Base-by-base conservation (phyloP, 257 asterid genomes). In the Ajuga chamaepitys region DNA sequence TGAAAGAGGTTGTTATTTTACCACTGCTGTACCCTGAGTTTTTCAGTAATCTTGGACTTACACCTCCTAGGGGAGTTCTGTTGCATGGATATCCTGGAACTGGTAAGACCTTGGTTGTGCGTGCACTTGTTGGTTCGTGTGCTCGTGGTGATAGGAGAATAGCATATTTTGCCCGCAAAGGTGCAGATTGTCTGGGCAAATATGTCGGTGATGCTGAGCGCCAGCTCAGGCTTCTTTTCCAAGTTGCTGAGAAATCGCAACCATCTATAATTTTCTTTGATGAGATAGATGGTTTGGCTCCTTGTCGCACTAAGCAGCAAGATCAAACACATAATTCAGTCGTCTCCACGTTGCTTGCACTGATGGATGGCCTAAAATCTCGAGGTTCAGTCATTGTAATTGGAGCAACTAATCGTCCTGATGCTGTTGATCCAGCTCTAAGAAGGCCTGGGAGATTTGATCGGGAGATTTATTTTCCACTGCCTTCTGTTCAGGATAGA, bases 191-290 rank as follows among this genome's bases (percentile, higher is more conserved):
- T 79, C 91, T 94, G 55, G 99, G 99, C 10, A 94, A 94, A 75
- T 94, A 94, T 80, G 99, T 94, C 46, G 99, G 99, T 58, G 99
- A 94, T 73, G 93, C 97, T 73, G 99, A 94, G 83, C 95, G 98
- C 58, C 98, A 94, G 81, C 82, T 94, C 7, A 82, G 98, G 72
- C 97, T 94, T 78, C 70, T 94, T 57, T 94, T 94, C 74, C 98
- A 94, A 74, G 99, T 85, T 57, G 99, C 99, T 3, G 99, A 94
- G 81, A 94, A 86, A 81, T 88, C 96, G 76, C 99, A 94, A 70
- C 99, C 99, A 46, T 94, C 99, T 70, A 91, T 94, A 62, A 94
- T 94, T 60, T 87, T 94, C 86, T 94, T 94, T 40, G 99, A 94
- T 66, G 99, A 94, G 83, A 94, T 94, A 76, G 99, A 94, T 70